A percentile compares a stretch with the other conserved stretches of the same genome.
Conservation (phyloP, 108 stramenopile genomes). For the Cyclotella choctawhatcheeana region DNA sequence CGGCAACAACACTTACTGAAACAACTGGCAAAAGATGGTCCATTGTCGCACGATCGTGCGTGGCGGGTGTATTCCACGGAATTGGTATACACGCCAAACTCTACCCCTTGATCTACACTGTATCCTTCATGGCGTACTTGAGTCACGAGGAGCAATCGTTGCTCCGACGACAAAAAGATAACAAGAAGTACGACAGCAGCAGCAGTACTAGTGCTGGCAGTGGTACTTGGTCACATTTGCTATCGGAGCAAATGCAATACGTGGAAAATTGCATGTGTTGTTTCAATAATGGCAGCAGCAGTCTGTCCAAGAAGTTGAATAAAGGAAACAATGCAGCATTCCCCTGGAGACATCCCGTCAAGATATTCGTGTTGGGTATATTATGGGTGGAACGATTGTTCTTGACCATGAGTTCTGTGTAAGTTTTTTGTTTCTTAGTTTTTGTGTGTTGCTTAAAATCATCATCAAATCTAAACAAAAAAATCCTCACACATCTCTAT, state of each 20-base stretch:
- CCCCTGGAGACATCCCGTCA: slow-evolving; percentile 47
- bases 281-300: too few relatives aligned
- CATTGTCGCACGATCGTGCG: slow-evolving; percentile 43
- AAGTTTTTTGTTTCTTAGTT: not conserved
- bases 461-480: not conserved
- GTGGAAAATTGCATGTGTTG: slow-evolving; percentile 30
- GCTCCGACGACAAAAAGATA: not conserved
- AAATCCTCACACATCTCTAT: not conserved
- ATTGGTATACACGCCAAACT: slow-evolving; percentile 85
- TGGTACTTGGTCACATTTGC: slow-evolving; percentile 20
- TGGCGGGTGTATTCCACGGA: slow-evolving; percentile 80
- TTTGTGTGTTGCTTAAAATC: not conserved
- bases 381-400: slow-evolving; percentile 45
- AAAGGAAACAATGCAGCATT: slow-evolving; percentile 25
- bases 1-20: not conserved
- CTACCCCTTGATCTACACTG: slow-evolving; percentile 88
- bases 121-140: slow-evolving; percentile 75
- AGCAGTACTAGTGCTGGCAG: too few relatives aligned
- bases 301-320: slow-evolving; percentile 1
- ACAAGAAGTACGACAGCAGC: too few relatives aligned
- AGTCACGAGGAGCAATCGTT: slow-evolving; percentile 40
- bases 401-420: slow-evolving; percentile 48
- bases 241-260: slow-evolving; percentile 28
- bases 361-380: slow-evolving; percentile 22
- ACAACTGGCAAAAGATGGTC: not conserved